phyloP scores from a whole-genome alignment of 148 eudicot genomes.

The Rhododendron kiyosumense region DNA sequence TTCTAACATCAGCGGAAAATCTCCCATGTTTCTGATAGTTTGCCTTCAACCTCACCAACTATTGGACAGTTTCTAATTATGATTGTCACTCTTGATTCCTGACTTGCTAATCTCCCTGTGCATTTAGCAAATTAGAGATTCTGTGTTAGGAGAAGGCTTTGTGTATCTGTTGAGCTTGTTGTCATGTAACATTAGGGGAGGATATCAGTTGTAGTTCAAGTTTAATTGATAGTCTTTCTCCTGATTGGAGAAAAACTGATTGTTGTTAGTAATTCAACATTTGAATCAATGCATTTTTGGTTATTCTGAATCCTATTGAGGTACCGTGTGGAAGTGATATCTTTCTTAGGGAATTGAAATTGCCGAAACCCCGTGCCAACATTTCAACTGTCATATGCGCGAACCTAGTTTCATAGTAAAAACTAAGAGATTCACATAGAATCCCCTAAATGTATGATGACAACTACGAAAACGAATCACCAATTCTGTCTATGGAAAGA shows the following conservation, averaged over 20 bases:
- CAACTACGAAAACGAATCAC: not conserved
- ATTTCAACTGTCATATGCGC: no score
- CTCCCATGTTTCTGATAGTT: constrained; percentile 40
- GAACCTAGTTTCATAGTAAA: no score
- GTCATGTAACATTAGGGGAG: not conserved
- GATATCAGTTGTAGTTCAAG: not conserved
- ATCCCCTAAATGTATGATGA: no score
- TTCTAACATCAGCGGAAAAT: constrained; percentile 48
- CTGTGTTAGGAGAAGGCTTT: not conserved
- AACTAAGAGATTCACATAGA: no score
- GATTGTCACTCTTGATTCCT: not conserved
- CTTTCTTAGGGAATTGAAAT: no score
- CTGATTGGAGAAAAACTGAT: not conserved
- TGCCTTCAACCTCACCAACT: not conserved
- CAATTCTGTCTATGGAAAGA: not conserved
- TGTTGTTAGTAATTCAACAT: not conserved
- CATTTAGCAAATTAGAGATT: not conserved
- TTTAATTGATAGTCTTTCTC: not conserved
- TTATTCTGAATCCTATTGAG: not conserved
- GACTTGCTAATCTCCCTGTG: not conserved
- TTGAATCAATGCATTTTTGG: constrained; percentile 4
- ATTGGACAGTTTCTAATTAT: not conserved
- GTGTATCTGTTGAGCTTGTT: not conserved
- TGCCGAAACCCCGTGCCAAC: no score
- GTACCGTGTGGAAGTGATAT: not conserved